Conservation (phyloP, 768 basidiomycete species). For the Cyathus striatus region DNA sequence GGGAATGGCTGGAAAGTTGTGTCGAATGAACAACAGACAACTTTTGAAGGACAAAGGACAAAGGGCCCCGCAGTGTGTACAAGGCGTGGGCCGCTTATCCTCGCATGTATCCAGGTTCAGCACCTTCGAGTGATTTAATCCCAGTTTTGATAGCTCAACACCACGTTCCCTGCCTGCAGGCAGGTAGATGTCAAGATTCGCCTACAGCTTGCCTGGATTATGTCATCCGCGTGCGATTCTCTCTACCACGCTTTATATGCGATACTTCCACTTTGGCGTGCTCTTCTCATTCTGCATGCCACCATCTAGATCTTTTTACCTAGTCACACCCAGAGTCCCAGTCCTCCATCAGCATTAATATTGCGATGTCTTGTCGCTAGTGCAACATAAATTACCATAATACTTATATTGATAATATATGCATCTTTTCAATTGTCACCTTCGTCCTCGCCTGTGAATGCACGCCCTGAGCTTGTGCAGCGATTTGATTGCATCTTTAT, state of each 20-base stretch:
- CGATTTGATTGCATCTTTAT: slow-evolving; percentile 8
- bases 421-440: no score
- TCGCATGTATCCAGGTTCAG: slow-evolving; percentile 37
- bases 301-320: no score
- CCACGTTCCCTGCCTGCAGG: slow-evolving; percentile 81
- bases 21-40: slow-evolving; percentile 39
- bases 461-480: not conserved
- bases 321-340: no score
- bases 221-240: slow-evolving; percentile 18
- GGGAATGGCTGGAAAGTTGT: slow-evolving; percentile 32
- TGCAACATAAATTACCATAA: no score
- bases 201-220: slow-evolving; percentile 36
- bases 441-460: no score
- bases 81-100: slow-evolving; percentile 53
- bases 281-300: no score
- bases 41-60: slow-evolving; percentile 47
- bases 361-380: no score
- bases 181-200: slow-evolving; percentile 38
- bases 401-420: no score
- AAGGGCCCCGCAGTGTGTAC: slow-evolving; percentile 36
- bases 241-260: no score
- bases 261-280: no score
- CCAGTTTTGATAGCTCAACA: slow-evolving; percentile 50
- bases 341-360: no score
- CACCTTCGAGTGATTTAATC: slow-evolving; percentile 36